Evolutionary conservation across 2,329 filamentous ascomycete species (phyloP).

Genomic region (Cryoendolithus antarcticus): DNA sequence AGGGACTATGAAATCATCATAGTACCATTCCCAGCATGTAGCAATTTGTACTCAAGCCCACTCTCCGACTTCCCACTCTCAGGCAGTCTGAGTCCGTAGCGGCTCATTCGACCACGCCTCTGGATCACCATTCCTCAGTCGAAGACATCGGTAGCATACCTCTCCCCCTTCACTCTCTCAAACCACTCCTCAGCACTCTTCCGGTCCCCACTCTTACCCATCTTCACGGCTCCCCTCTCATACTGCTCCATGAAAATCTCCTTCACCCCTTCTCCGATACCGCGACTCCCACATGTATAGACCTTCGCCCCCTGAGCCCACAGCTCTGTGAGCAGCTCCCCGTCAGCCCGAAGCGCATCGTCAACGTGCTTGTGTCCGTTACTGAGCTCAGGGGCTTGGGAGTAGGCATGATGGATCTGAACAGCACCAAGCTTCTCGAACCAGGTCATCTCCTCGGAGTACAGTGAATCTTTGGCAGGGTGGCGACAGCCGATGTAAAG

Average conservation of each 20-base stretch:
- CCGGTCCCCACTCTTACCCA: conserved; percentile 28
- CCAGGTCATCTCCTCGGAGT: conserved; percentile 43
- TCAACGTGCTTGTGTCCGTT: conserved; percentile 43
- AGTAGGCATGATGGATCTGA: conserved; percentile 49
- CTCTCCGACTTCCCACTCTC: no score
- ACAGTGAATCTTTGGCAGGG: conserved; percentile 46
- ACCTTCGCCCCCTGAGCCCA: conserved; percentile 43
- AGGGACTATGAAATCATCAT: no score
- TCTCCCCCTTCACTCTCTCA: conserved; percentile 13
- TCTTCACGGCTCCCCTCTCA: conserved; percentile 11
- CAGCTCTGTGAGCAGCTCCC: conserved; percentile 31
- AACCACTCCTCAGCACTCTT: conserved; percentile 16
- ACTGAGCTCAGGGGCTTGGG: conserved; percentile 30
- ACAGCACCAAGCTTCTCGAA: conserved; percentile 54
- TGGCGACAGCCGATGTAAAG: conserved; percentile 43
- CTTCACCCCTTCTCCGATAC: conserved; percentile 34
- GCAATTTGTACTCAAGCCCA: no score
- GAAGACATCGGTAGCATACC: conserved; percentile 17
- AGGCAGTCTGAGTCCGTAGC: no score
- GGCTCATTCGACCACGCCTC: background rate
- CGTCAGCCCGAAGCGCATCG: conserved; percentile 38
- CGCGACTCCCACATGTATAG: conserved; percentile 51
- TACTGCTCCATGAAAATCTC: conserved; percentile 10
- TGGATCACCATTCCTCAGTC: conserved; percentile 3
- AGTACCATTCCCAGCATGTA: no score